Evolutionary conservation across 306 rosid genomes (phyloP).

Genomic region (Erythrophleum fordii): DNA sequence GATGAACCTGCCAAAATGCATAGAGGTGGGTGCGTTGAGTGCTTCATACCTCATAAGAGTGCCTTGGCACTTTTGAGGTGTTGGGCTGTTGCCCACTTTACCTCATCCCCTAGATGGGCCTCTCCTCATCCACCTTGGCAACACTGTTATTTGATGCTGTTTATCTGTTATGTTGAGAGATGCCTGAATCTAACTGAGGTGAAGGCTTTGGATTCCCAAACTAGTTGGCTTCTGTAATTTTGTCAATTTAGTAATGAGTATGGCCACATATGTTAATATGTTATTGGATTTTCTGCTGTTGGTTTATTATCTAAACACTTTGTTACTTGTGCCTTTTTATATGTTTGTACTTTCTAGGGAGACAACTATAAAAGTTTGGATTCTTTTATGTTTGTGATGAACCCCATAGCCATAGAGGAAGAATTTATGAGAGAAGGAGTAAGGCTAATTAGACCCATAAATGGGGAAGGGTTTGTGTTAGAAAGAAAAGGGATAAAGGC

Average conservation of each 20-base stretch:
- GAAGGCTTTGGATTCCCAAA: neutral
- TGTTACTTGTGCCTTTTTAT: neutral
- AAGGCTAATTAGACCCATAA: too few species aligned
- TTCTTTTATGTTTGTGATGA: conserved; percentile 3
- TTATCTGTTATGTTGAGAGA: neutral
- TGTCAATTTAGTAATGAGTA: neutral
- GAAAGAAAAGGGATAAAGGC: too few species aligned
- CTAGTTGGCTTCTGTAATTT: neutral
- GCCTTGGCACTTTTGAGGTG: neutral
- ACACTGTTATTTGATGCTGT: neutral
- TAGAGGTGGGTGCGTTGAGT: neutral
- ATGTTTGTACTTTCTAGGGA: neutral
- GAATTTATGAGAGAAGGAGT: too few species aligned
- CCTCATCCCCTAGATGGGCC: neutral
- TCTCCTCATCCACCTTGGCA: neutral
- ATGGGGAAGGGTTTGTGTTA: too few species aligned
- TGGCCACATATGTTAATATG: neutral
- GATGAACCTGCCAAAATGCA: neutral
- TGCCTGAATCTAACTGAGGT: neutral
- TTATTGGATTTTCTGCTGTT: neutral
- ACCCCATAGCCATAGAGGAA: too few species aligned
- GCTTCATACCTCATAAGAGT: neutral
- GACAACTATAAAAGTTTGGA: neutral
- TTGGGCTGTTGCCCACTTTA: neutral
- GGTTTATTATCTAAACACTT: neutral